phyloP scores from a whole-genome alignment of 2,329 filamentous ascomycete genomes.

The Ciborinia camelliae region DNA sequence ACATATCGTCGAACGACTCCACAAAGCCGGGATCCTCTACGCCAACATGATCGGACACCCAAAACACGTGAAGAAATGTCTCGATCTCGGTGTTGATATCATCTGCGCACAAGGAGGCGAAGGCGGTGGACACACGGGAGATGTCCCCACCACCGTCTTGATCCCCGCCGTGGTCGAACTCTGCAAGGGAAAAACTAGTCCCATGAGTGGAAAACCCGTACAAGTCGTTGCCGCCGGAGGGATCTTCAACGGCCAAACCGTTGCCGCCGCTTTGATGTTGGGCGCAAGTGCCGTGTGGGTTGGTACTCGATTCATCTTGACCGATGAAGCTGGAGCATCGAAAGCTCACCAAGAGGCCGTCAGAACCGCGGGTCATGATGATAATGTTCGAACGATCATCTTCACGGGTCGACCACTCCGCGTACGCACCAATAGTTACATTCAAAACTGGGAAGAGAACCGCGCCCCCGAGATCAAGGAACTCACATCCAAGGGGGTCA shows the following conservation, averaged over 20 bases:
- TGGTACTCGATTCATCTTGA: slow-evolving; percentile 91
- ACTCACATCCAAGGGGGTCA: slow-evolving; percentile 80
- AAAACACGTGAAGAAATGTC: slow-evolving; percentile 96
- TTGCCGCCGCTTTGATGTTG: slow-evolving; percentile 88
- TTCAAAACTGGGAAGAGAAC: slow-evolving; percentile 90
- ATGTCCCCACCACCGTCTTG: slow-evolving; percentile 83
- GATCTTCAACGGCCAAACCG: slow-evolving; percentile 85
- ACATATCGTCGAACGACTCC: slow-evolving; percentile 82
- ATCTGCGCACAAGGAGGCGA: slow-evolving; percentile 99
- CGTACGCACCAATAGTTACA: slow-evolving; percentile 91
- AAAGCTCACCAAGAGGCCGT: slow-evolving; percentile 95
- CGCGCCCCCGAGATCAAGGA: slow-evolving; percentile 87
- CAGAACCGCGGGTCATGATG: slow-evolving; percentile 84
- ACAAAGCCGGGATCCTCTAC: slow-evolving; percentile 83
- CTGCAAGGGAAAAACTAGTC: slow-evolving; percentile 76
- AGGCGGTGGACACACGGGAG: slow-evolving; percentile 93
- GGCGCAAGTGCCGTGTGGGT: slow-evolving; percentile 94
- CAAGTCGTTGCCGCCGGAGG: slow-evolving; percentile 92
- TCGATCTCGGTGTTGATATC: slow-evolving; percentile 87
- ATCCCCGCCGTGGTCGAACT: slow-evolving; percentile 89
- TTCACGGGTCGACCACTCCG: slow-evolving; percentile 95
- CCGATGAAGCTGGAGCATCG: slow-evolving; percentile 90
- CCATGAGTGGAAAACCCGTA: slow-evolving; percentile 81
- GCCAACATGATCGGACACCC: slow-evolving; percentile 99
- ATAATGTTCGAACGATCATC: slow-evolving; percentile 96